Evolutionary conservation across 2,329 filamentous ascomycete species (phyloP).

Genomic region (Neonectria coccinea): DNA sequence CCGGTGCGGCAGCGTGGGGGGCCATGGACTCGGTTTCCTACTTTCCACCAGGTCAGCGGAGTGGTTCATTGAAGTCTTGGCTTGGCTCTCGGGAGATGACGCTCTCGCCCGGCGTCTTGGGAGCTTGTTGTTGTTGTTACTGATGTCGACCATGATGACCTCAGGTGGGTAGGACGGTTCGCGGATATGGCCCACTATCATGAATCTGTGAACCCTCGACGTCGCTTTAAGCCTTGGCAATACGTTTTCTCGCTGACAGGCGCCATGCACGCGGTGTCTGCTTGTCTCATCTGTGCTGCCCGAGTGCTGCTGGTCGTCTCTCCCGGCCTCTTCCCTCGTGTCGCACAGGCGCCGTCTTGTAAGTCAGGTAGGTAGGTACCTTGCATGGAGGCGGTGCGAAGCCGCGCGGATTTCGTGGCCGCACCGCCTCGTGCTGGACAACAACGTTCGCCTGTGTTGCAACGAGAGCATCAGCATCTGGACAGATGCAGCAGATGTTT

Average conservation of each 20-base stretch:
- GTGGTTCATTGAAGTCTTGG: background rate
- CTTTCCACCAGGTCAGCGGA: constrained; percentile 7
- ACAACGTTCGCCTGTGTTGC: constrained; percentile 11
- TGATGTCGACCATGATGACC: background rate
- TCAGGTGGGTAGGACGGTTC: background rate
- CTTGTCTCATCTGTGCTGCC: background rate
- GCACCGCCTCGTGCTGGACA: constrained; percentile 14
- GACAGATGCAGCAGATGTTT: background rate
- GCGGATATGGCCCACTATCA: background rate
- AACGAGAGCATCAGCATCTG: background rate
- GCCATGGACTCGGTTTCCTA: constrained; percentile 9
- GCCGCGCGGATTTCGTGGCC: constrained; percentile 13
- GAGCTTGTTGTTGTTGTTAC: background rate
- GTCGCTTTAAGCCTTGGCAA: background rate
- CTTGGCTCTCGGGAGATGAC: background rate
- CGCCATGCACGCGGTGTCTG: background rate
- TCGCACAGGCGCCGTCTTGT: background rate
- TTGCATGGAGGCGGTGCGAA: constrained; percentile 22
- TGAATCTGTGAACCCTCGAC: constrained; percentile 1
- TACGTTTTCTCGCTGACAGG: constrained; percentile 2
- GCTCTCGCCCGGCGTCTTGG: background rate
- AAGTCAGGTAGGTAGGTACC: constrained; percentile 12
- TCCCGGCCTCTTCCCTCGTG: background rate
- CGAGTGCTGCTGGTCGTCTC: background rate
- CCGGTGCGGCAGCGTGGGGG: constrained; percentile 26